Percentiles rank a stretch among this genome's conserved stretches.
Conservation (phyloP, 73 alveolate species). For the Paraurostyla sp. region DNA sequence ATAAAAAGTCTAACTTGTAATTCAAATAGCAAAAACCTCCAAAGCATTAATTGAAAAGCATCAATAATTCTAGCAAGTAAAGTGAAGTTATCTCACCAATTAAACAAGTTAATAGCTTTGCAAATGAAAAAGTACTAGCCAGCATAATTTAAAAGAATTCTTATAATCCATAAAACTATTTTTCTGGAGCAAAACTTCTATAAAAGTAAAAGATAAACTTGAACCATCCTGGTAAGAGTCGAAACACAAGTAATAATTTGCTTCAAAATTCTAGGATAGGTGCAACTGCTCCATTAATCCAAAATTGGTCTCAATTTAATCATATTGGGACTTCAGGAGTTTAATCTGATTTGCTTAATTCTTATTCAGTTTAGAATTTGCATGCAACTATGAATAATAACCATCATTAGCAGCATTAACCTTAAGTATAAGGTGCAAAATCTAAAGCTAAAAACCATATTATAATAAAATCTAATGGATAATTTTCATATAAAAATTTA, state of each 20-base stretch:
- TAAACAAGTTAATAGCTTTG: neutral
- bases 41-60: conserved; percentile 4
- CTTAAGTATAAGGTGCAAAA: neutral
- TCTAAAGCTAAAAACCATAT: neutral
- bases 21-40: conserved; percentile 3
- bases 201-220: neutral
- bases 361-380: too few relatives aligned
- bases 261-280: neutral
- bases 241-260: neutral
- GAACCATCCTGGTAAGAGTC: neutral
- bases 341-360: too few relatives aligned
- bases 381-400: neutral
- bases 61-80: neutral
- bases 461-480: conserved; percentile 22
- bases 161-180: conserved; percentile 21
- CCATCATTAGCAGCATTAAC: neutral
- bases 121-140: neutral
- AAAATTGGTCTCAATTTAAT: neutral
- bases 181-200: conserved; percentile 31
- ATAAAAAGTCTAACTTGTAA: neutral
- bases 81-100: neutral
- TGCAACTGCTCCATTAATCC: conserved; percentile 3
- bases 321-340: too few relatives aligned
- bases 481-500: neutral
- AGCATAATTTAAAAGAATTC: neutral